A percentile compares a stretch with the other conserved stretches of the same genome.
These are phyloP conservation scores for Pseudopyricularia javanii DNA, from an alignment of 2,329 filamentous ascomycete species.

Conservation along the genomic window DNA sequence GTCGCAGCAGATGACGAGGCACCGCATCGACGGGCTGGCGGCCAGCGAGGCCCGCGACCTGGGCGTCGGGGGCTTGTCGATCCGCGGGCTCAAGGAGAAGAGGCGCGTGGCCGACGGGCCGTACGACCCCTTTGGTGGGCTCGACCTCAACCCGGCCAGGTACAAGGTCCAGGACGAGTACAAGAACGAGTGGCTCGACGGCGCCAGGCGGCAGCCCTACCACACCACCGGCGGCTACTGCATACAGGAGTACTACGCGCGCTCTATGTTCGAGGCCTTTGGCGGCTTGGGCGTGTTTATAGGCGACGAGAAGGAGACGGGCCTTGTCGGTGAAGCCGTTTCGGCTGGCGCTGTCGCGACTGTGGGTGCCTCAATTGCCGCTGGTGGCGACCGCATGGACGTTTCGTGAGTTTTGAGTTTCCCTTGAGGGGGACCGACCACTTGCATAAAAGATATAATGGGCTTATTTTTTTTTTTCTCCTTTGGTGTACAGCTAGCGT, in stretches of 20 bases:
- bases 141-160: constrained; percentile 55
- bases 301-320: constrained; percentile 54
- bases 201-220: constrained; percentile 49
- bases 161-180: constrained; percentile 61
- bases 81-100: constrained; percentile 68
- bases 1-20: constrained; percentile 61
- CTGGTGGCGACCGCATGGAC: constrained; percentile 26
- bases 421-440: too few species aligned
- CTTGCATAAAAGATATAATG: neutral
- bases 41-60: constrained; percentile 14
- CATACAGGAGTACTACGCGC: constrained; percentile 66
- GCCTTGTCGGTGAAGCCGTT: constrained; percentile 12
- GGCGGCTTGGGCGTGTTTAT: constrained; percentile 80
- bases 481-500: neutral
- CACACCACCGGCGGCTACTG: constrained; percentile 74
- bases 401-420: constrained; percentile 10
- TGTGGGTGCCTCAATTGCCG: constrained; percentile 17
- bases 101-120: constrained; percentile 52
- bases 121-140: constrained; percentile 80
- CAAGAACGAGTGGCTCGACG: constrained; percentile 61
- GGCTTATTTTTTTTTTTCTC: constrained; percentile 1
- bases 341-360: constrained; percentile 20
- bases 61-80: constrained; percentile 35
- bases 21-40: constrained; percentile 17
- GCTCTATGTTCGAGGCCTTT: constrained; percentile 81